Evolutionary conservation across 163 green algal species (phyloP).

Genomic region (Volvox carteri): DNA sequence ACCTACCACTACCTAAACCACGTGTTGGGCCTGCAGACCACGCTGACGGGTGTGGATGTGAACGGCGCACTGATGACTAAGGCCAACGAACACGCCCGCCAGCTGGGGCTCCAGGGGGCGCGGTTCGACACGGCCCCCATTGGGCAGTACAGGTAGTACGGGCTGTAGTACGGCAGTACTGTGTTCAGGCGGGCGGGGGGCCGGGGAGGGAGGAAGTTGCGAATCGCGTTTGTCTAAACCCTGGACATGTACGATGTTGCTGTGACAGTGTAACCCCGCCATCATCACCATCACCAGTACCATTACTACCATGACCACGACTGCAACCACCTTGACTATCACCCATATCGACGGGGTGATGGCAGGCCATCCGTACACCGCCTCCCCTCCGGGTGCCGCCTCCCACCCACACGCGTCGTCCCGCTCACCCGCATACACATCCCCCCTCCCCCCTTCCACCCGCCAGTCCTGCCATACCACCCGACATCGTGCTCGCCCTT

Average conservation of each 20-base stretch:
- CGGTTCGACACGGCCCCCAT: conserved; percentile 48
- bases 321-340: too few relatives aligned
- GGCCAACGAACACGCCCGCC: conserved; percentile 44
- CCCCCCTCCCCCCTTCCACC: background rate
- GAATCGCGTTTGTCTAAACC: too few relatives aligned
- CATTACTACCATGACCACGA: too few relatives aligned
- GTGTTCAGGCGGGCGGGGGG: too few relatives aligned
- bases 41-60: conserved; percentile 67
- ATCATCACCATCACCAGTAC: too few relatives aligned
- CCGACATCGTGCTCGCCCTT: conserved; percentile 76
- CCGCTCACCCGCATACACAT: background rate
- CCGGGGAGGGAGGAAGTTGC: too few relatives aligned
- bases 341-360: too few relatives aligned
- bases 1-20: conserved; percentile 73
- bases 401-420: background rate
- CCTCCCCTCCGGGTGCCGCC: too few relatives aligned
- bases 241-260: too few relatives aligned
- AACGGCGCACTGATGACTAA: conserved; percentile 68
- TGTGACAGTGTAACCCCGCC: too few relatives aligned
- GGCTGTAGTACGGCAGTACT: background rate
- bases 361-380: background rate
- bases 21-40: conserved; percentile 53
- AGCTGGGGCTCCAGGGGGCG: conserved; percentile 41
- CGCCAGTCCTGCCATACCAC: conserved; percentile 21
- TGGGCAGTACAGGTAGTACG: conserved; percentile 51